phyloP scores from a whole-genome alignment of 2,329 filamentous ascomycete species.

The Stemphylium lycopersici region DNA sequence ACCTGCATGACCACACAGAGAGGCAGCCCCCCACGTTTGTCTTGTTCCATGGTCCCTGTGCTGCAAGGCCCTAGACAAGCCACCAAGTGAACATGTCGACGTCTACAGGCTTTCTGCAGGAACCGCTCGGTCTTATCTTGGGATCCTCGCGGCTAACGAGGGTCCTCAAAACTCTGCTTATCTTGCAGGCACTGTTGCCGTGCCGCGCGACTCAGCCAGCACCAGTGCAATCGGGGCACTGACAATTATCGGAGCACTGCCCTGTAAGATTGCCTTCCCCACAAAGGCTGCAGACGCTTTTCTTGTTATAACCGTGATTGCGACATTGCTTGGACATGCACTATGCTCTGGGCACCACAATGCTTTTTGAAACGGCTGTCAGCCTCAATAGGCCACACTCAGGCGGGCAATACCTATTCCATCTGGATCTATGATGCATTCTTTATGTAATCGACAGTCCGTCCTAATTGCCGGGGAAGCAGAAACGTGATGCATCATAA shows the following conservation, averaged over 20 bases:
- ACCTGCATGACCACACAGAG: conserved; percentile 15
- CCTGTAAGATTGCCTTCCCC: conserved; percentile 23
- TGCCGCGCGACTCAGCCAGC: conserved; percentile 18
- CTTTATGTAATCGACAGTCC: neutral
- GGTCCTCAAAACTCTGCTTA: conserved; percentile 8
- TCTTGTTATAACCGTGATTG: conserved; percentile 28
- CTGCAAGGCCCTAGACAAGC: conserved; percentile 13
- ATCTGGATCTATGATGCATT: conserved; percentile 1
- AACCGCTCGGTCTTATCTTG: conserved; percentile 28
- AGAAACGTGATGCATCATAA: conserved; percentile 1
- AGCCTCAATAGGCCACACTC: conserved; percentile 5
- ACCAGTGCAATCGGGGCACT: conserved; percentile 11
- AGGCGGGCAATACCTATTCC: neutral
- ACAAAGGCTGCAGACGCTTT: conserved; percentile 30
- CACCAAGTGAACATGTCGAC: conserved; percentile 11
- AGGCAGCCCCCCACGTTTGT: conserved; percentile 39
- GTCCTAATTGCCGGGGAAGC: neutral
- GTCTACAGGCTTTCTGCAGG: conserved; percentile 23
- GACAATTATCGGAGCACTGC: conserved; percentile 14
- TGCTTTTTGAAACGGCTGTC: conserved; percentile 8
- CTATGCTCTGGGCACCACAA: conserved; percentile 18
- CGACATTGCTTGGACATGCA: conserved; percentile 25
- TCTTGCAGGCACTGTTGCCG: conserved; percentile 6
- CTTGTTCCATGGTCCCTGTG: conserved; percentile 28
- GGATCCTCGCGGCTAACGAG: conserved; percentile 16